These are phyloP conservation scores for Pulveroboletus sp. DNA, from an alignment of 768 basidiomycete species.

Conservation along the genomic window DNA sequence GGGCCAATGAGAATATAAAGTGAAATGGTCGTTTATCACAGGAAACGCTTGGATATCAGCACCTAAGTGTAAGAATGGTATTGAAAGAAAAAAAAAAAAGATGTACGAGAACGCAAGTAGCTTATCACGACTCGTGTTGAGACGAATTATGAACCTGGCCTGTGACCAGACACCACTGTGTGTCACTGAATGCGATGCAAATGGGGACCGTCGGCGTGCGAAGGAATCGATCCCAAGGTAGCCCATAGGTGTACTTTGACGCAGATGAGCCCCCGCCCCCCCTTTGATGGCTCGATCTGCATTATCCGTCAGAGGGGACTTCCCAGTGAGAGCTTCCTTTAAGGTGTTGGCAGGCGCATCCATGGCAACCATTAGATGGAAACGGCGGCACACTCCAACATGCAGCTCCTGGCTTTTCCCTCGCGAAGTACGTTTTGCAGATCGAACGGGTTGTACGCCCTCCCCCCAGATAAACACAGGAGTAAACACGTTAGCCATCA, in stretches of 20 bases:
- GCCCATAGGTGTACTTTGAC: not conserved
- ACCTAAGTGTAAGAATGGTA: not conserved
- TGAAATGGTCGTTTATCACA: not conserved
- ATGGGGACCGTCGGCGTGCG: not conserved
- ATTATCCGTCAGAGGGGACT: no score
- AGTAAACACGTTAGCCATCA: not conserved
- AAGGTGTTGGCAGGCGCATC: no score
- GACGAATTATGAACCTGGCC: not conserved
- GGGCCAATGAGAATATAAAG: not conserved
- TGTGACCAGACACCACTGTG: not conserved
- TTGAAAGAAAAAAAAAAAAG: no score
- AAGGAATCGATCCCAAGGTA: not conserved
- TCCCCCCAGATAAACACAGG: not conserved
- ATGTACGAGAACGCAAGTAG: not conserved
- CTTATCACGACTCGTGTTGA: no score
- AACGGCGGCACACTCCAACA: no score
- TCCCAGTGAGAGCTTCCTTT: not conserved
- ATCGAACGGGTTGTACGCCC: not conserved
- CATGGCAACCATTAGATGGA: not conserved
- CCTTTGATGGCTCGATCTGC: not conserved
- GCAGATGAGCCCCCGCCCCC: not conserved
- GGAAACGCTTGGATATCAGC: not conserved
- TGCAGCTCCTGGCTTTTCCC: slow-evolving; percentile 55
- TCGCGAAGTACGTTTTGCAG: slow-evolving; percentile 46
- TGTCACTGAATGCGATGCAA: not conserved